phyloP scores from a whole-genome alignment of 2,329 filamentous ascomycete species.

The Sclerotinia sclerotiorum region DNA sequence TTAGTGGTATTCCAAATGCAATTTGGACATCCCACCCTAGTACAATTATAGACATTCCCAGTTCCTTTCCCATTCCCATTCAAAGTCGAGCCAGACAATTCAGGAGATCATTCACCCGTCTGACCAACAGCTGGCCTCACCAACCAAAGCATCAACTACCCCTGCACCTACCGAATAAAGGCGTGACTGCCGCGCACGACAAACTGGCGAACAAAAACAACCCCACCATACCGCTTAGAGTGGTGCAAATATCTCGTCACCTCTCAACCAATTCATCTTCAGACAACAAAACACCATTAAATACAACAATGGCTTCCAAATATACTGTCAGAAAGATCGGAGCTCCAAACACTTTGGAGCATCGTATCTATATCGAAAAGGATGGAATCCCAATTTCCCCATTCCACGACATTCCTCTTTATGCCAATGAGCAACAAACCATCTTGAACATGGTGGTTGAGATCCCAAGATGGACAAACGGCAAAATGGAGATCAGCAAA shows the following conservation, averaged over 20 bases:
- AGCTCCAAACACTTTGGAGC: constrained; percentile 89
- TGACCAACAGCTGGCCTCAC: not conserved
- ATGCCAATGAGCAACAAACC: constrained; percentile 93
- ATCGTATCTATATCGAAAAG: constrained; percentile 97
- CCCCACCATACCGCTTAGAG: constrained; percentile 18
- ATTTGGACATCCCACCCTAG: not conserved
- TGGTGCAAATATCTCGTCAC: constrained; percentile 25
- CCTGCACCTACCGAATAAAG: constrained; percentile 10
- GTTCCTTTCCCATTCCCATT: not conserved
- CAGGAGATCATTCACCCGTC: not conserved
- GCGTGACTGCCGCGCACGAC: constrained; percentile 20
- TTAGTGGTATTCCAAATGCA: not conserved
- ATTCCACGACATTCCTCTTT: constrained; percentile 98
- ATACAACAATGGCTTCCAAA: constrained; percentile 42
- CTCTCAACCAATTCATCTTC: constrained; percentile 23
- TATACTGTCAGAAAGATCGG: constrained; percentile 86
- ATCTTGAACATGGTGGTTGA: constrained; percentile 99
- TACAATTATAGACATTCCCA: not conserved
- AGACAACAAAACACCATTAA: constrained; percentile 21
- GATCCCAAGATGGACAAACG: constrained; percentile 99
- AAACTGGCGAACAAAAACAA: constrained; percentile 21
- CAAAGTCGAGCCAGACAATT: not conserved
- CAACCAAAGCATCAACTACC: constrained; percentile 10
- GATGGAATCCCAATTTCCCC: constrained; percentile 91
- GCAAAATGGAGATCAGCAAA: constrained; percentile 78